Base-by-base conservation (phyloP, 768 basidiomycete genomes). In the Boletus rubroflammeus region DNA sequence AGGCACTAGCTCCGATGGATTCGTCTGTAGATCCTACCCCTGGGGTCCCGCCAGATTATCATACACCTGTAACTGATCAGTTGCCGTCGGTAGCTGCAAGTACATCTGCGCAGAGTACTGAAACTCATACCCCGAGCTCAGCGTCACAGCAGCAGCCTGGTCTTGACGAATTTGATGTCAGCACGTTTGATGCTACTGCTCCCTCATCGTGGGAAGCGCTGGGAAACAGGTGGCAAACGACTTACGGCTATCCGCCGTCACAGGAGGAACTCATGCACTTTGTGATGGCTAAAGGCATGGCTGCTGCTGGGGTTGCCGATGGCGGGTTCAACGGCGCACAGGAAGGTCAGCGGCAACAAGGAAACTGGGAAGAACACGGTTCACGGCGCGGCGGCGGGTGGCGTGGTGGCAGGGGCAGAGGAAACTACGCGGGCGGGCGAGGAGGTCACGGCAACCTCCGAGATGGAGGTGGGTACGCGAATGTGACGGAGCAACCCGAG, bases 121-220 rank as follows among this genome's bases (percentile, higher is more conserved):
- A 65, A 52, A 53, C 67, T 43, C 66, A 57, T 62, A 58, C 59
- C 49, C 47, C 63, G 58, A 63, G 60, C 62, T 69, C 77, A 73
- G 67, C 77, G 65, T 67, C 73, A 50, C 73, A 71, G 63, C 64
- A 64, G 62, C 71, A 64, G 62, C 67, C 61, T 57, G 84, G 85
- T 63, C 73, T 91, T 69, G 83, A 88, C 56, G 75, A 73, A 53
- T 89, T 92, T 78, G 80, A 90, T 74, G 74, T 82, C 62, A 65
- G 79, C 58, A 77, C 79, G 44, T 93, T 93, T 79, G 81, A 92
- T 76, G 83, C 82, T 51, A 84, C 85, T 28, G 76, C 80, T 41
- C 80, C 91, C 50, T 70, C 80, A 49, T 85, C 88, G 68, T 94
- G 92, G 92, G 83, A 86, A 75, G 79, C 81, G 53, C 80, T 94